Percentiles rank a stretch among this genome's conserved stretches.
Conservation (phyloP, 139 green algal genomes). For the Chlorokybus atmophyticus region DNA sequence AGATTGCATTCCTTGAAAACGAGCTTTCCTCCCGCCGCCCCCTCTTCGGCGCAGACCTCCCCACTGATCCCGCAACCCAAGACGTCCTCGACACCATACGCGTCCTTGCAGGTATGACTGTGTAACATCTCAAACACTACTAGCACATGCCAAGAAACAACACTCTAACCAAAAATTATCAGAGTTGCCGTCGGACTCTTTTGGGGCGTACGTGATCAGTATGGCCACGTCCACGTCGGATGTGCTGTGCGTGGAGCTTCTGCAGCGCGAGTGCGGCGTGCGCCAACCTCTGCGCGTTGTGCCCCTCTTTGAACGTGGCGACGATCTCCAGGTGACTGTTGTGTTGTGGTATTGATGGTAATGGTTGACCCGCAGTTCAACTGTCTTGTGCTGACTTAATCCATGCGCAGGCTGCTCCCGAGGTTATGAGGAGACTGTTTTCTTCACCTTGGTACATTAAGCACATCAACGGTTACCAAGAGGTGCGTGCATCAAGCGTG, state of each 20-base stretch:
- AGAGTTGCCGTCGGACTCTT: slow-evolving; percentile 17
- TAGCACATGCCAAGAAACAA: neutral
- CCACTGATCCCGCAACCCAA: slow-evolving; percentile 53
- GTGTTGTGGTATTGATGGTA: too few species aligned
- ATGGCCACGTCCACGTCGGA: slow-evolving; percentile 75
- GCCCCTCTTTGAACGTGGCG: slow-evolving; percentile 91
- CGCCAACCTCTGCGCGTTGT: slow-evolving; percentile 57
- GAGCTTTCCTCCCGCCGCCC: slow-evolving; percentile 69
- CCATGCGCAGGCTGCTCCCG: too few species aligned
- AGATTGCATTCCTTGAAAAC: slow-evolving; percentile 56
- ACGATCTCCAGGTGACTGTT: slow-evolving; percentile 69
- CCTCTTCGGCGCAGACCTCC: slow-evolving; percentile 68
- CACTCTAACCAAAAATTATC: slow-evolving; percentile 8
- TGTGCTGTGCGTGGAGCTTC: slow-evolving; percentile 85
- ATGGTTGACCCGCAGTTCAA: too few species aligned
- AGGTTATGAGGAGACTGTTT: slow-evolving; percentile 32
- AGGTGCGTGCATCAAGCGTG: slow-evolving; percentile 15
- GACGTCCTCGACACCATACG: slow-evolving; percentile 77
- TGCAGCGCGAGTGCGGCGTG: slow-evolving; percentile 67
- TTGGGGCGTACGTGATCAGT: slow-evolving; percentile 91
- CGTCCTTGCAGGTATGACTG: too few species aligned
- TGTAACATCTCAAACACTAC: too few species aligned
- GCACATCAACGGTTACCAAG: slow-evolving; percentile 55
- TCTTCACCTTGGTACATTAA: slow-evolving; percentile 38
- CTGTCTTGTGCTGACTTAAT: too few species aligned